Evolutionary conservation across 179 eudicot species (phyloP), one percentile per base, ranked within the genome.

Genomic region (Amaranthus tricolor): DNA sequence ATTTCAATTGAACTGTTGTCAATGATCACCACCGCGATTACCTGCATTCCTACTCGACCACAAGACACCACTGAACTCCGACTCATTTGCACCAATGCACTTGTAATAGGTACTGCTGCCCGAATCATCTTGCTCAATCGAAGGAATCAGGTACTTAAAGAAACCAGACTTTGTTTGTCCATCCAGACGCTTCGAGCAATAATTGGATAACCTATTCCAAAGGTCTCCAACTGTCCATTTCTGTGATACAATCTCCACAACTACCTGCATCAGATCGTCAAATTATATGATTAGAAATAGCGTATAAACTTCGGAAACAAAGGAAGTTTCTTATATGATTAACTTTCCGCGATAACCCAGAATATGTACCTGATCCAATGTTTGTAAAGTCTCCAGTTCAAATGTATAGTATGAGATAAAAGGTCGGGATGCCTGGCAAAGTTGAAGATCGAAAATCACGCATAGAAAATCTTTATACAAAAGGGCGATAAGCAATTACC

Each of bases 201-300:
- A 91, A 48, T 88, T 89, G 13, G 82, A 74, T 75, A 91, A 62
- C 85, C 84, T 72, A 61, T 70, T 75, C 91, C 91, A 91, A 53
- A 89, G 84, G 60, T 91, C 96, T 62, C 96, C 91, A 14, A 87
- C 93, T 31, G 80, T 91, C 93, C 93, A 89, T 53, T 76, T 68
- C 9, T 84, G 87, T 8, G 87, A 84, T 5, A 56, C 20, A 64
- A 91, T 86, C 93, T 89, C 87, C 47, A 52, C 51, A 10, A 80
- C 69, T 59, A 82, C 90, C 91, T 87, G 80, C 80, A 58, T 19
- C 67, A 70, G 57, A 52, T 59, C 52, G 19, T 52, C 59, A 31
- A 48, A 13, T 10, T 11, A 67, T 31, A 48, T 57, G 61, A 57
- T 31, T 31, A 31, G 40, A 31, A 31, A 31, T 31, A 31, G 40